phyloP scores from a whole-genome alignment of 1,284 basidiomycete genomes.

The Puccinia novopanici region DNA sequence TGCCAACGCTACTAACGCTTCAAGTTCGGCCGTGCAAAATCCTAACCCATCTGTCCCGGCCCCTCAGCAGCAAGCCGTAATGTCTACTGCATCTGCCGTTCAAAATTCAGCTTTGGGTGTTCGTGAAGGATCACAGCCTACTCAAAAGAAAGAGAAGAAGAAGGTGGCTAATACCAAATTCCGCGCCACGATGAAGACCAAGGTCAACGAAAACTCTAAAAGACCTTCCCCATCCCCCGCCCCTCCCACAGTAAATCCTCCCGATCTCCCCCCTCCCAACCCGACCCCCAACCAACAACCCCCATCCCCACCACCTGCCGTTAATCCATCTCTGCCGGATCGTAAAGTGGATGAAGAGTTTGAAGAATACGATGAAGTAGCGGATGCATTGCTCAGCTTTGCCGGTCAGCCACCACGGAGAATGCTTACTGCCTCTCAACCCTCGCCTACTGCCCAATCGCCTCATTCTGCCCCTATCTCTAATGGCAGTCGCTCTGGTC shows the following conservation, averaged over 20 bases:
- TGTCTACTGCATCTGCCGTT: neutral
- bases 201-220: constrained; percentile 29
- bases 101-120: neutral
- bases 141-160: constrained; percentile 41
- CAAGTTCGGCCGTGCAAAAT: neutral
- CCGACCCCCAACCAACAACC: neutral
- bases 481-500: constrained; percentile 18
- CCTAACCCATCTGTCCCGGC: neutral
- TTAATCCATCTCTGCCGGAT: constrained; percentile 20
- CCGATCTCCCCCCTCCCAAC: neutral
- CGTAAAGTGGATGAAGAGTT: constrained; percentile 46
- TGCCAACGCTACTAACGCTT: neutral
- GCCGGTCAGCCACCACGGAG: constrained; percentile 34
- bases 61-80: constrained; percentile 17
- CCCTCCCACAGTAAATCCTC: neutral
- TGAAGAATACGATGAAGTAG: constrained; percentile 48
- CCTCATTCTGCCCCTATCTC: constrained; percentile 20
- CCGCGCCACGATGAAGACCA: constrained; percentile 30
- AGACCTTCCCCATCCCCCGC: constrained; percentile 40
- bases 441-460: constrained; percentile 9
- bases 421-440: constrained; percentile 18
- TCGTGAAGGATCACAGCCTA: constrained; percentile 18
- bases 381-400: constrained; percentile 45
- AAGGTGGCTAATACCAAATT: constrained; percentile 43
- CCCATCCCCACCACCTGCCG: neutral